Evolutionary conservation across 495 filamentous ascomycete genomes (phyloP), one percentile per base, ranked within the genome.

Genomic region (Penicillium turbatum): DNA sequence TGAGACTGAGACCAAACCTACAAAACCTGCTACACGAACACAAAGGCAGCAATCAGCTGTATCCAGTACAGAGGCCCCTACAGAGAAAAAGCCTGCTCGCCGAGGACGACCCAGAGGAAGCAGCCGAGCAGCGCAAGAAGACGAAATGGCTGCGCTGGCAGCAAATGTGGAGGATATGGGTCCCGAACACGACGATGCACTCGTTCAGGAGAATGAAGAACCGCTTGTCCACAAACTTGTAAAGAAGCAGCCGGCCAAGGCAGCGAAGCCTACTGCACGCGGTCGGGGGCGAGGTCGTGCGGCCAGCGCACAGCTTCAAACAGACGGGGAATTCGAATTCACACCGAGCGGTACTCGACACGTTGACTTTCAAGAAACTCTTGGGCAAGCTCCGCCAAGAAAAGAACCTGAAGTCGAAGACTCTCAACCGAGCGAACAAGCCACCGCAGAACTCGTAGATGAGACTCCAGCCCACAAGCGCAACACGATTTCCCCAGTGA

Each of bases 241-340:
- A 2, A 59, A 50, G 19, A 26, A 32, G 17, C 61, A 41, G n/a
- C 47, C 35, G 12, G 12, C 41, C 7, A 51, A 52, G 19, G 37
- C 49, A 5, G 24, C 63, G 11, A 70, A 62, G 24, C 57, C 61
- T 39, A 44, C 56, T 10, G 58, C 65, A 27, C 64, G 69, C 26
- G 68, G 69, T 38, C 61, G 68, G 51, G 68, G 64, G 35, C 65
- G 65, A 49, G 55, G 16, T n/a, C 63, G 61, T 7, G 51, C 55
- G 12, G 58, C 53, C 31, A 70, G 56, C 48, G 69, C 63, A 51
- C 64, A 69, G 35, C 46, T 67, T 5, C 60, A 63, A 21, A 69
- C 67, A 5, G 78, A 81, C 44, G 75, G 69, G 36, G 76, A 73
- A 53, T 81, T 79, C 39, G 64, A 81, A 48, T 79, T 75, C 53